A percentile compares a stretch with the other conserved stretches of the same genome.
Evolutionary conservation across 2,329 filamentous ascomycete species (phyloP).

Genomic region (Ilyonectria robusta): DNA sequence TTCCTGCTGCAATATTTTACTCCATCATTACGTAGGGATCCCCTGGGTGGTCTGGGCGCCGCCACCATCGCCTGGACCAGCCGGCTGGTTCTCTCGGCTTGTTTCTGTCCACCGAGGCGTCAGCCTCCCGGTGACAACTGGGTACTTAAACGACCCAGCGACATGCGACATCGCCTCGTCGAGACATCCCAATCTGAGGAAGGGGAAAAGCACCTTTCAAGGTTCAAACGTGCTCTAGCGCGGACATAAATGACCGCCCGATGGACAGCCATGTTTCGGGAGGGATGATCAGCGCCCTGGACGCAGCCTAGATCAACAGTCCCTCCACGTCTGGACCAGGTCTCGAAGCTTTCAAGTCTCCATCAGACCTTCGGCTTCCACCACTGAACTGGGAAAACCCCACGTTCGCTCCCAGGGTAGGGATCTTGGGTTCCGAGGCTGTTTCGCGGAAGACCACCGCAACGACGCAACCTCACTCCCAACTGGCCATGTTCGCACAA

Average conservation of each 20-base stretch:
- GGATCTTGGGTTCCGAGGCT: neutral
- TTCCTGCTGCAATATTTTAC: conserved; percentile 31
- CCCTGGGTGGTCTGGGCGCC: conserved; percentile 8
- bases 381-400: neutral
- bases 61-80: conserved; percentile 16
- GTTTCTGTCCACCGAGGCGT: conserved; percentile 16
- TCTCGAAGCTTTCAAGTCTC: conserved; percentile 2
- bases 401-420: neutral
- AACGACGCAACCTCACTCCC: neutral
- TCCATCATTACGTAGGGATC: conserved; percentile 44
- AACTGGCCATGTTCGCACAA: neutral
- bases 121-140: conserved; percentile 20
- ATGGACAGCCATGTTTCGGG: conserved; percentile 20
- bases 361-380: neutral
- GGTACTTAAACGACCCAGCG: conserved; percentile 7
- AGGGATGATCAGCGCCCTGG: conserved; percentile 20
- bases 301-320: conserved; percentile 12
- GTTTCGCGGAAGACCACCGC: neutral
- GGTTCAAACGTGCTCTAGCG: conserved; percentile 1
- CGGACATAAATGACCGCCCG: conserved; percentile 15
- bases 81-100: conserved; percentile 16
- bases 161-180: neutral
- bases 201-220: conserved; percentile 7
- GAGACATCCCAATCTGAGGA: neutral
- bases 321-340: conserved; percentile 19